Evolutionary conservation across 2,329 filamentous ascomycete genomes (phyloP).

Genomic region (Diatrype stigma): DNA sequence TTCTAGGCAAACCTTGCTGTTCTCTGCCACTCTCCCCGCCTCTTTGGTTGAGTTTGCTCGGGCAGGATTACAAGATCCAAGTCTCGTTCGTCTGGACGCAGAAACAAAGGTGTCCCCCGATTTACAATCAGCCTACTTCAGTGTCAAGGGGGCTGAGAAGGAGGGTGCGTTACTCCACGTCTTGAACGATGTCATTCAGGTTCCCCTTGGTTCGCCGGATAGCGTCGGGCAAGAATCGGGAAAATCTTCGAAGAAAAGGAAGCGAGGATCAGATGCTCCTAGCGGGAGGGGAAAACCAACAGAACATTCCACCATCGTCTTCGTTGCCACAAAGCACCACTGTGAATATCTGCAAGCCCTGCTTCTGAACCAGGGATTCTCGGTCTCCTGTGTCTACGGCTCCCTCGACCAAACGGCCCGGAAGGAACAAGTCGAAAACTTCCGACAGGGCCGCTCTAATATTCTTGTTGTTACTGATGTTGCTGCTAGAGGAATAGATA

Average conservation of each 20-base stretch:
- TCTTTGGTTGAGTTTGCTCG: conserved; percentile 94
- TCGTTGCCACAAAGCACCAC: conserved; percentile 93
- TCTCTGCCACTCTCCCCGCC: conserved; percentile 91
- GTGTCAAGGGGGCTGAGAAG: conserved; percentile 87
- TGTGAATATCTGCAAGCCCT: conserved; percentile 87
- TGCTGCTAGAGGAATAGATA: conserved; percentile 95
- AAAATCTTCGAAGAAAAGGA: conserved; percentile 64
- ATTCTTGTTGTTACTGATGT: conserved; percentile 96
- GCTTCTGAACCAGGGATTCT: conserved; percentile 77
- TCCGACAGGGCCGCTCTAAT: conserved; percentile 77
- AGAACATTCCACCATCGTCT: conserved; percentile 89
- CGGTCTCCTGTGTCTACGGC: conserved; percentile 91
- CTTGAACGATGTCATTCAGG: conserved; percentile 85
- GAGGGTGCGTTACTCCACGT: conserved; percentile 89
- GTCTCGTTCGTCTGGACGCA: conserved; percentile 82
- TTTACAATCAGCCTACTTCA: conserved; percentile 92
- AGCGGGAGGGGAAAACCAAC: conserved; percentile 68
- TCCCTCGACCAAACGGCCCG: conserved; percentile 91
- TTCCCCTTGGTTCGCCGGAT: conserved; percentile 66
- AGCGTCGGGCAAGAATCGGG: conserved; percentile 42
- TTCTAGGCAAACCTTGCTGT: conserved; percentile 84
- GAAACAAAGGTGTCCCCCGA: conserved; percentile 96
- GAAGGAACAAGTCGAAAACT: conserved; percentile 87
- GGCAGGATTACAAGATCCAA: conserved; percentile 88
- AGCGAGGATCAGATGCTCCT: conserved; percentile 53